A percentile compares a stretch with the other conserved stretches of the same genome.
These are phyloP conservation scores for Eucalyptus curtisii DNA, from an alignment of 345 rosid species.

Conservation along the genomic window DNA sequence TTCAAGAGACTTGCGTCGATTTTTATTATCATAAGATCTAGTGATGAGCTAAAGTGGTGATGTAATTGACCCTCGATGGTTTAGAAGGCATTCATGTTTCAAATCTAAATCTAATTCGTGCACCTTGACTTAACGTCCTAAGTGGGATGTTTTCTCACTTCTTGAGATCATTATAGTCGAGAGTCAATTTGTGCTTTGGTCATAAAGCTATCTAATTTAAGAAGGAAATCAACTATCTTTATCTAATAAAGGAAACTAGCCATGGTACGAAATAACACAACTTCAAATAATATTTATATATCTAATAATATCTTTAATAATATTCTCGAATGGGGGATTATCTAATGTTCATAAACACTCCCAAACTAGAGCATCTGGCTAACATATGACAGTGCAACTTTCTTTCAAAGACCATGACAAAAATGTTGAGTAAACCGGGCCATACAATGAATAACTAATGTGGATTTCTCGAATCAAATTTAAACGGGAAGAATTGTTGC, in stretches of 20 bases:
- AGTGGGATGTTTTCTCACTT: not conserved
- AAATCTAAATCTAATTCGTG: not conserved
- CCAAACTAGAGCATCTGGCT: not conserved
- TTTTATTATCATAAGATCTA: not conserved
- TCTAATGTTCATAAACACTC: not conserved
- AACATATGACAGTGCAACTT: not conserved
- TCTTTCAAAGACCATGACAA: not conserved
- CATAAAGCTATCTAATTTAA: not conserved
- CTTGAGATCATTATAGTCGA: not conserved
- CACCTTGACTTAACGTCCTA: not conserved
- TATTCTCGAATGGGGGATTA: not conserved
- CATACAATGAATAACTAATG: not conserved
- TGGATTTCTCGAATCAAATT: not conserved
- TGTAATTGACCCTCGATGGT: not conserved
- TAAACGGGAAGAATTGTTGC: not conserved
- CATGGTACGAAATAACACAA: not conserved
- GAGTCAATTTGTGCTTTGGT: not conserved
- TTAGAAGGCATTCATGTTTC: not conserved
- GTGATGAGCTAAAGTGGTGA: not conserved
- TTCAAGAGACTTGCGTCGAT: fast-evolving
- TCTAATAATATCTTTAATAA: not conserved
- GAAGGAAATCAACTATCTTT: not conserved
- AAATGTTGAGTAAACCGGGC: not conserved
- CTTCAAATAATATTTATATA: not conserved
- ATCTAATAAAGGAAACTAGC: not conserved